Conservation (phyloP, 192 early-diverging fungal species). For the Coemansia sp. region DNA sequence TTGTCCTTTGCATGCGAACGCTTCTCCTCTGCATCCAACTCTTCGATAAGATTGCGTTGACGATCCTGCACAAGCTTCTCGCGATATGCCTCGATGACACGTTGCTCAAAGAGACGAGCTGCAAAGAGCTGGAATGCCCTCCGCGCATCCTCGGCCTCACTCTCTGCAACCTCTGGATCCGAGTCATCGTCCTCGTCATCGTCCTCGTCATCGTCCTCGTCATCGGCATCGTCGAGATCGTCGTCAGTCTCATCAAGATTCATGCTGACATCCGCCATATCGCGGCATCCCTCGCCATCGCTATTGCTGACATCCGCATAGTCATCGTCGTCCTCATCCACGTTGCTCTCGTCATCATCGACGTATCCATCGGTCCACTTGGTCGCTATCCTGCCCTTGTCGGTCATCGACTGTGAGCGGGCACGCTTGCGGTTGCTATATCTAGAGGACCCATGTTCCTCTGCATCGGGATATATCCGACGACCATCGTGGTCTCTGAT, state of each 20-base stretch:
- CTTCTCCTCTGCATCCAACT: slow-evolving; percentile 85
- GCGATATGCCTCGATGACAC: slow-evolving; percentile 88
- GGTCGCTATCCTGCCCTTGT: neutral
- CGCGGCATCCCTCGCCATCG: slow-evolving; percentile 20
- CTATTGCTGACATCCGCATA: slow-evolving; percentile 13
- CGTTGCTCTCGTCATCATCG: slow-evolving; percentile 1
- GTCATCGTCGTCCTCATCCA: slow-evolving; percentile 15
- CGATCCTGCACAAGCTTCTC: slow-evolving; percentile 92
- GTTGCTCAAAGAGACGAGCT: slow-evolving; percentile 96
- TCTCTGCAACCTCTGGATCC: slow-evolving; percentile 71
- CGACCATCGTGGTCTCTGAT: slow-evolving; percentile 38
- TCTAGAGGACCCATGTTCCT: slow-evolving; percentile 3
- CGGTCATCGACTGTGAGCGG: slow-evolving; percentile 16
- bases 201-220: too few relatives aligned
- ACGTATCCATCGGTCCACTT: slow-evolving; percentile 7
- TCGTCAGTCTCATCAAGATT: slow-evolving; percentile 66
- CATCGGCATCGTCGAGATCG: slow-evolving; percentile 64
- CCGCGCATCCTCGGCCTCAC: slow-evolving; percentile 88
- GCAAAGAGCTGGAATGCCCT: slow-evolving; percentile 96
- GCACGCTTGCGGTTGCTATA: slow-evolving; percentile 25
- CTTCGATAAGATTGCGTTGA: slow-evolving; percentile 81
- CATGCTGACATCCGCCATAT: slow-evolving; percentile 52
- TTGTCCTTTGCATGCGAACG: slow-evolving; percentile 58
- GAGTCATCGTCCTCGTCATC: slow-evolving; percentile 65
- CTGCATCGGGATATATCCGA: slow-evolving; percentile 19